These are phyloP conservation scores for Wickerhamiella kurtzmanii DNA, from an alignment of 805 yeast genomes.

Conservation along the genomic window DNA sequence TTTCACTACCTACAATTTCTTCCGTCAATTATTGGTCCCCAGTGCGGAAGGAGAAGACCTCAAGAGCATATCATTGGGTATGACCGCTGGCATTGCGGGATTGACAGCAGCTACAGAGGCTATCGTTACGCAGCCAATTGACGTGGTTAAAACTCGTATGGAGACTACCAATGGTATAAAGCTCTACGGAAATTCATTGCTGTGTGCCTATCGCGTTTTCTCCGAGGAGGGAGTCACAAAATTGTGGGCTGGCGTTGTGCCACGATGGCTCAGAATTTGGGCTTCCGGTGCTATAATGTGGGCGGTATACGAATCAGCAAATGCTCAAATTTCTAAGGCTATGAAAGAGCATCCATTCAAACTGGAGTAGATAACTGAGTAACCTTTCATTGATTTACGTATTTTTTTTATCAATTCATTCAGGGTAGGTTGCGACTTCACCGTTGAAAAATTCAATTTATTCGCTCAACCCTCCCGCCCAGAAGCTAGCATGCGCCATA, in stretches of 20 bases:
- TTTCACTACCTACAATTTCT: constrained; percentile 66
- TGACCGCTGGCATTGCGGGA: constrained; percentile 39
- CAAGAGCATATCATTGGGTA: constrained; percentile 14
- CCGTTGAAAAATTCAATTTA: too few species aligned
- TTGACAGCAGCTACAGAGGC: constrained; percentile 43
- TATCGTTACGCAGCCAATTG: constrained; percentile 73
- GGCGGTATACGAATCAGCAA: constrained; percentile 36
- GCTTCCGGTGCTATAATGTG: constrained; percentile 59
- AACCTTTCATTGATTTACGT: too few species aligned
- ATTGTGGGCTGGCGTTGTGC: constrained; percentile 31
- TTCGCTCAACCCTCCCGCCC: too few species aligned
- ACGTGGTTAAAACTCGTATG: constrained; percentile 74
- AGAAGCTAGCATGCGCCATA: too few species aligned
- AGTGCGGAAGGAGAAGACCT: constrained; percentile 11
- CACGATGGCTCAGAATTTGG: constrained; percentile 57
- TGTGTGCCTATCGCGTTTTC: constrained; percentile 26
- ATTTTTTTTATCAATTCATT: too few species aligned
- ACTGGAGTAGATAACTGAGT: not conserved
- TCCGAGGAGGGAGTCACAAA: constrained; percentile 28
- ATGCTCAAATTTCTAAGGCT: constrained; percentile 8
- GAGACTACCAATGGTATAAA: constrained; percentile 40
- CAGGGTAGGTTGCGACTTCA: too few species aligned
- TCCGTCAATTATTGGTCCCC: constrained; percentile 43
- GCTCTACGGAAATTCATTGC: constrained; percentile 26
- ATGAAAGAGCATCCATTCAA: constrained; percentile 17